Evolutionary conservation across 1,139 yeast genomes (phyloP), one percentile per base, ranked within the genome.

Genomic region (Sugiyamaella grinbergsii): DNA sequence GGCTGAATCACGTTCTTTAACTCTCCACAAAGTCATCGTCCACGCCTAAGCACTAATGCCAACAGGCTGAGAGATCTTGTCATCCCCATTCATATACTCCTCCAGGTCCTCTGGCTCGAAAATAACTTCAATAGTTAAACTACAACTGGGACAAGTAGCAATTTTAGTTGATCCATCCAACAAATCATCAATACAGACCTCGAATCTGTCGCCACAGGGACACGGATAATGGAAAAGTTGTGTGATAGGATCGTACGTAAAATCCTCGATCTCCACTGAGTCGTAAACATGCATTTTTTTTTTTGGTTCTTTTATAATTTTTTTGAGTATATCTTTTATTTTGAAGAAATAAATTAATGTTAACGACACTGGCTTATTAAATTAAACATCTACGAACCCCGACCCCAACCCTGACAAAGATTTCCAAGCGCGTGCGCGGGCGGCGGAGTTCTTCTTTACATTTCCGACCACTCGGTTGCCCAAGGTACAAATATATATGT

Each of bases 161-260:
- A 90, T 82, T 56, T 89, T 93, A 61, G 87, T 95, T n/a, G 68
- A 66, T 4, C 97, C 98, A 60, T 90, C 97, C 56, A 77, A 75
- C 68, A 94, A 74, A 65, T 94, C 98, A 61, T 85, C 95, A 49
- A 93, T 75, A 29, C 81, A 76, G 39, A 93, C 86, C 66, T 94
- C 95, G 70, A 93, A 93, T 63, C 83, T 76, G 69, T 94, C 99
- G 24, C 98, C 98, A 70, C 98, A 93, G 0, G 99, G 99, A 74
- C 98, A 93, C 4, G 99, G 99, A 62, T 91, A 93, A 54, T 89
- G 86, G 70, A 91, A 89, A 39, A 89, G 71, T 68, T 85, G 90
- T 10, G 87, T 82, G 24, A 75, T 75, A 3, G 93, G 82, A 67
- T 93, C 97, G 68, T 81, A 93, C 4, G 91, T 84, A 81, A 93